A percentile compares a stretch with the other conserved stretches of the same genome.
phyloP scores from a whole-genome alignment of 2,329 filamentous ascomycete genomes.

The Alternaria sp. region DNA sequence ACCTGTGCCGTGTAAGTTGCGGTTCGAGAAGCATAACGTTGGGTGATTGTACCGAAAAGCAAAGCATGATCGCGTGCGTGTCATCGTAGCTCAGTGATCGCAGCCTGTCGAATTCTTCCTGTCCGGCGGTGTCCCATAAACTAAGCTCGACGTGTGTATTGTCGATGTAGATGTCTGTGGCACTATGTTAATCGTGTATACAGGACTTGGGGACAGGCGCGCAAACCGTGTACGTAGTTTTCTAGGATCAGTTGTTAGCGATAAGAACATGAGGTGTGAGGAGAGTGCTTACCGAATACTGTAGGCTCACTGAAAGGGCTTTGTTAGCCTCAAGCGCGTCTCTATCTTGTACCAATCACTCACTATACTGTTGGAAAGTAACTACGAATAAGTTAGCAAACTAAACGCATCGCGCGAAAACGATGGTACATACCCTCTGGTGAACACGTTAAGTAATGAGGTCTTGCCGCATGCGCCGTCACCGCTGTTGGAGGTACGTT shows the following conservation, averaged over 20 bases:
- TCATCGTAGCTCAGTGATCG: conserved; percentile 97
- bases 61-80: conserved; percentile 98
- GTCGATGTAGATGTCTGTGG: conserved; percentile 93
- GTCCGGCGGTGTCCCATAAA: conserved; percentile 96
- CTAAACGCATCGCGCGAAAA: not conserved
- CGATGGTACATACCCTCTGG: conserved; percentile 79
- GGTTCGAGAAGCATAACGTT: not conserved
- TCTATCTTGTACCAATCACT: conserved; percentile 46
- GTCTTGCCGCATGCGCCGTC: conserved; percentile 98
- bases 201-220: not conserved
- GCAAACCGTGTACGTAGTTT: conserved; percentile 95
- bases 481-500: conserved; percentile 65
- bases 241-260: conserved; percentile 61
- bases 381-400: conserved; percentile 56
- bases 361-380: conserved; percentile 98
- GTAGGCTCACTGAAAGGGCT: conserved; percentile 75
- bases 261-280: not conserved
- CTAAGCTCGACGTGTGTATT: conserved; percentile 96
- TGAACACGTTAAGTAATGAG: conserved; percentile 96
- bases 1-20: conserved; percentile 58
- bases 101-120: conserved; percentile 98
- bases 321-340: conserved; percentile 30
- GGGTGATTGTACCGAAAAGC: conserved; percentile 71
- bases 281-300: conserved; percentile 71
- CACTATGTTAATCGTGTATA: conserved; percentile 20